Evolutionary conservation across 2,329 filamentous ascomycete species (phyloP), one percentile per base, ranked within the genome.

Genomic region (Claviceps arundinis): DNA sequence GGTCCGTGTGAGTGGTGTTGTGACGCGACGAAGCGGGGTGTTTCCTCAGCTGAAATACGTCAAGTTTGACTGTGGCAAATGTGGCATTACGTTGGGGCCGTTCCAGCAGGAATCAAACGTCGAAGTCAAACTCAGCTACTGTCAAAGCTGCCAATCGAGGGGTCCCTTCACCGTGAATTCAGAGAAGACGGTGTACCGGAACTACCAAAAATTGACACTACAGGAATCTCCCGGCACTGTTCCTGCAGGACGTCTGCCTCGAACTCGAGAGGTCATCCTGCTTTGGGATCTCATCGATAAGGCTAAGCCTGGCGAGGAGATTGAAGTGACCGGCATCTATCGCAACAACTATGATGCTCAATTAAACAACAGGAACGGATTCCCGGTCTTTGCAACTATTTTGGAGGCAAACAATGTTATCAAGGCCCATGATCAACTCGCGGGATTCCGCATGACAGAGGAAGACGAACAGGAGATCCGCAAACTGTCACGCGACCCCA

Each of bases 31-130:
- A 59, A 94, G 85, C 26, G 93, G 93, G 52, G 94, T 98, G 47
- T 98, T 98, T 67, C 93, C 93, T 3, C 93, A 98, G 71, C 75
- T 98, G 55, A 97, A 97, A 68, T 96, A 97, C 68, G 88, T 98
- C 71, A 95, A 96, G 71, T 97, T 98, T 64, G 88, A 96, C 71
- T 98, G 93, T 70, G 82, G 76, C 54, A 98, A 96, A 71, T 98
- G 93, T 62, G 87, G 88, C 55, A 80, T 87, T 46, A 95, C 89
- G 0, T 78, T 98, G 3, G 93, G 93, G 1, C 93, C 93, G 17
- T 98, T 96, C 73, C 91, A 95, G 64, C 93, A 98, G 63, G 93
- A 98, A 71, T 93, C 91, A 43, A 95, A 93, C 56, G 84, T 90
- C 44, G 93, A 98, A 68, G 90, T 98, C 64, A 95, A 91, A 70